Evolutionary conservation across 306 rosid genomes (phyloP).

Genomic region (Quercus ilex): DNA sequence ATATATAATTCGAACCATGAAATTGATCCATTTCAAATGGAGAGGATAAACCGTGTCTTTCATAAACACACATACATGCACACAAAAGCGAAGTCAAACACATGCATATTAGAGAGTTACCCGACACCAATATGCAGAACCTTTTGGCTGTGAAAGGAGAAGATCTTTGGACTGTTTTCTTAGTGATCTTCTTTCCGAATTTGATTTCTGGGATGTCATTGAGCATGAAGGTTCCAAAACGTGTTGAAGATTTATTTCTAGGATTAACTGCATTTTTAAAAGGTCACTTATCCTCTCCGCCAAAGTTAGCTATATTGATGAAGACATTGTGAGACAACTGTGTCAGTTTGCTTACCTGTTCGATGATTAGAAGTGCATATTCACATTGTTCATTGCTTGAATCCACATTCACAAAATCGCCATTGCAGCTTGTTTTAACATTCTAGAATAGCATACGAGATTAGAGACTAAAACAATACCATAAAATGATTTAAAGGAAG

Average conservation of each 20-base stretch:
- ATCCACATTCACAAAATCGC: constrained; percentile 20
- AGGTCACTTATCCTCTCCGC: background rate
- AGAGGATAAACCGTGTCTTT: no score
- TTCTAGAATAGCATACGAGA: background rate
- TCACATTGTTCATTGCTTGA: constrained; percentile 14
- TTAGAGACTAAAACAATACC: background rate
- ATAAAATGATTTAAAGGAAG: background rate
- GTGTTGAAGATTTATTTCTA: background rate
- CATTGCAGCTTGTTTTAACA: constrained; percentile 16
- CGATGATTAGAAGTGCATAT: constrained; percentile 2
- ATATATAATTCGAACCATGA: no score
- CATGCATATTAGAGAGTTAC: background rate
- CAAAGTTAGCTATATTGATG: background rate
- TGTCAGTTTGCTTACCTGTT: constrained; percentile 18
- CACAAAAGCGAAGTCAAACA: background rate
- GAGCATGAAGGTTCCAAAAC: constrained; percentile 13
- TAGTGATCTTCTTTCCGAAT: background rate
- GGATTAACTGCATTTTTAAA: background rate
- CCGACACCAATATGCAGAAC: constrained; percentile 9
- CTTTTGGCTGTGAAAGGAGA: constrained; percentile 10
- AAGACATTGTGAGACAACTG: background rate
- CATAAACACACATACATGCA: no score
- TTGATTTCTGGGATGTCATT: background rate
- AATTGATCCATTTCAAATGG: no score
- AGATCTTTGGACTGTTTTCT: background rate